Conservation (phyloP, 192 early-diverging fungal genomes). For the Backusella westeae region DNA sequence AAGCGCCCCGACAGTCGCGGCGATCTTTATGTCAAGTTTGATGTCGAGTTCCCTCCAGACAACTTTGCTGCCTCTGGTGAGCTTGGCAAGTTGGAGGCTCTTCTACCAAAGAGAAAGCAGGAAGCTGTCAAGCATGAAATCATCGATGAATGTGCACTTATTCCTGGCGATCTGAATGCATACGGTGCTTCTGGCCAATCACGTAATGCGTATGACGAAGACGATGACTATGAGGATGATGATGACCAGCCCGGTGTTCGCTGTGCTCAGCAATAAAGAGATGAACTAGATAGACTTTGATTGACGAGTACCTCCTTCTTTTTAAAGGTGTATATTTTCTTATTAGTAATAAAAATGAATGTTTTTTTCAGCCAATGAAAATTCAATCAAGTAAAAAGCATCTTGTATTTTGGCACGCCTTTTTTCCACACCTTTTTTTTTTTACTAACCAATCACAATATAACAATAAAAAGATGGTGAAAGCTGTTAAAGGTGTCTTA, state of each 20-base stretch:
- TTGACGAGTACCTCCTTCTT: neutral
- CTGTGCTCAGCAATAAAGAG: constrained; percentile 45
- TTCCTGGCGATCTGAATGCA: constrained; percentile 41
- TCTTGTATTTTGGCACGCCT: no score
- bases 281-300: neutral
- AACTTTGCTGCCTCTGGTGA: constrained; percentile 39
- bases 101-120: constrained; percentile 29
- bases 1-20: constrained; percentile 75
- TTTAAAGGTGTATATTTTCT: neutral
- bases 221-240: constrained; percentile 40
- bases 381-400: no score
- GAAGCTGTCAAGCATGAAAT: constrained; percentile 36
- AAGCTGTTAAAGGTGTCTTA: constrained; percentile 44
- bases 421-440: neutral
- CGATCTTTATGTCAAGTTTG: constrained; percentile 85
- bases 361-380: no score
- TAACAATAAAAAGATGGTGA: constrained; percentile 25
- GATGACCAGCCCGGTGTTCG: constrained; percentile 37
- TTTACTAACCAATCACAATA: neutral
- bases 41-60: constrained; percentile 80
- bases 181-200: constrained; percentile 41
- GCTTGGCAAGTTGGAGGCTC: constrained; percentile 25
- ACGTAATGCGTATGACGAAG: constrained; percentile 52
- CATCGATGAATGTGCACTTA: constrained; percentile 46
- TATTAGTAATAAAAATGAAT: no score